phyloP scores from a whole-genome alignment of 2,329 filamentous ascomycete genomes.

The Curvularia verruculosa region DNA sequence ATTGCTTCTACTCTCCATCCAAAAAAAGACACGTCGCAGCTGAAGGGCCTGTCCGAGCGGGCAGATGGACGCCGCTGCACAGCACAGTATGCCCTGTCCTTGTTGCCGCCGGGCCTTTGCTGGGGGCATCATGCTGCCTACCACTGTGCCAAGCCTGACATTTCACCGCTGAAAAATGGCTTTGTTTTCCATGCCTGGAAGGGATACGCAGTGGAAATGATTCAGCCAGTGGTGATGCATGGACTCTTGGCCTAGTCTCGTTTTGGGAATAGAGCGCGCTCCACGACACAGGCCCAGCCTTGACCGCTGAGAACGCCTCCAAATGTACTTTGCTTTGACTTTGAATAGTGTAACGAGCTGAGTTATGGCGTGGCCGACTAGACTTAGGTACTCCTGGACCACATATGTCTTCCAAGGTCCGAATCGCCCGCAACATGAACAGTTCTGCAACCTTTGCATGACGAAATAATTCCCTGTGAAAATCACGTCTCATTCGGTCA shows the following conservation, averaged over 20 bases:
- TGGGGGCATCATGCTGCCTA: not conserved
- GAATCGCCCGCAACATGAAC: not conserved
- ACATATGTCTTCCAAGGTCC: not conserved
- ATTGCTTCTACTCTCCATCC: not conserved
- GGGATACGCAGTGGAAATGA: not conserved
- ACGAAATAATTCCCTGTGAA: constrained; percentile 11
- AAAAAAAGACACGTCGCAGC: not conserved
- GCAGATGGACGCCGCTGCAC: not conserved
- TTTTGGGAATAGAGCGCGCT: not conserved
- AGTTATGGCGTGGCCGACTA: not conserved
- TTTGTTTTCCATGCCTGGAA: not conserved
- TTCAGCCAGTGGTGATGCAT: not conserved
- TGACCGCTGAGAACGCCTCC: not conserved
- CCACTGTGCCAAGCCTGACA: not conserved
- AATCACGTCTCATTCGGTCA: constrained; percentile 16
- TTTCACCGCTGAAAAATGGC: constrained; percentile 1
- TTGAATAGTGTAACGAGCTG: not conserved
- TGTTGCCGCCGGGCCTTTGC: not conserved
- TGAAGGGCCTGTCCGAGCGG: not conserved
- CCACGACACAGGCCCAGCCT: not conserved
- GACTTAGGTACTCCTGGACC: not conserved
- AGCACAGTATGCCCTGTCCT: not conserved
- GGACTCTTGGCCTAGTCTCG: not conserved
- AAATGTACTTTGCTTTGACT: not conserved
- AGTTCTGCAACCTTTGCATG: constrained; percentile 10